A percentile compares a stretch with the other conserved stretches of the same genome.
phyloP scores from a whole-genome alignment of 2,329 filamentous ascomycete species.

The Trichoderma breve region DNA sequence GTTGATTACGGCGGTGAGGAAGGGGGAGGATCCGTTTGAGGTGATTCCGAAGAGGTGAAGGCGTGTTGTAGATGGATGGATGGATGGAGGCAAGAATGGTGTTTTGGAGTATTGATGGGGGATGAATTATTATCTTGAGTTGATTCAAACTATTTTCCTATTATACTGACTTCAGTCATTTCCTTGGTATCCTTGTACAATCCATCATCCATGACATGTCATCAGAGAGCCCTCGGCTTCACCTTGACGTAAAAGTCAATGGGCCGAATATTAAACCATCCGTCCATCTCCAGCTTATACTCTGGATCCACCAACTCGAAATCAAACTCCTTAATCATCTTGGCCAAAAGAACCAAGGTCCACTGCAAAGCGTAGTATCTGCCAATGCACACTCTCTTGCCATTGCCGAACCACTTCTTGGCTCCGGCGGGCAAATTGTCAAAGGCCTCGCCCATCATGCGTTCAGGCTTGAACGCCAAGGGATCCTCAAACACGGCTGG shows the following conservation, averaged over 20 bases:
- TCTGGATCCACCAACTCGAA: slow-evolving; percentile 43
- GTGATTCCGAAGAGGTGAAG: slow-evolving; percentile 22
- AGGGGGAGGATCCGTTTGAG: slow-evolving; percentile 25
- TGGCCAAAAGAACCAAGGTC: slow-evolving; percentile 41
- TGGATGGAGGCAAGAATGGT: neutral
- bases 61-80: neutral
- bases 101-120: neutral
- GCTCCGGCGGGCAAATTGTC: slow-evolving; percentile 43
- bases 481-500: slow-evolving; percentile 48
- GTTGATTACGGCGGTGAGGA: slow-evolving; percentile 25
- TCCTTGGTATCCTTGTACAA: neutral
- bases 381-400: slow-evolving; percentile 52
- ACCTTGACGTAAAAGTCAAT: slow-evolving; percentile 45
- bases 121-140: neutral
- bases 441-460: slow-evolving; percentile 48
- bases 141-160: neutral
- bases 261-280: slow-evolving; percentile 54
- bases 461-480: slow-evolving; percentile 45
- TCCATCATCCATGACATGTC: neutral
- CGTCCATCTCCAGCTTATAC: slow-evolving; percentile 45
- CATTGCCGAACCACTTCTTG: slow-evolving; percentile 53
- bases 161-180: neutral
- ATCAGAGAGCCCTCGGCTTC: slow-evolving; percentile 33
- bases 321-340: slow-evolving; percentile 45
- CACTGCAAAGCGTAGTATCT: slow-evolving; percentile 51